Conservation (phyloP, 2,329 filamentous ascomycete species). For the Phialocephala sp. region DNA sequence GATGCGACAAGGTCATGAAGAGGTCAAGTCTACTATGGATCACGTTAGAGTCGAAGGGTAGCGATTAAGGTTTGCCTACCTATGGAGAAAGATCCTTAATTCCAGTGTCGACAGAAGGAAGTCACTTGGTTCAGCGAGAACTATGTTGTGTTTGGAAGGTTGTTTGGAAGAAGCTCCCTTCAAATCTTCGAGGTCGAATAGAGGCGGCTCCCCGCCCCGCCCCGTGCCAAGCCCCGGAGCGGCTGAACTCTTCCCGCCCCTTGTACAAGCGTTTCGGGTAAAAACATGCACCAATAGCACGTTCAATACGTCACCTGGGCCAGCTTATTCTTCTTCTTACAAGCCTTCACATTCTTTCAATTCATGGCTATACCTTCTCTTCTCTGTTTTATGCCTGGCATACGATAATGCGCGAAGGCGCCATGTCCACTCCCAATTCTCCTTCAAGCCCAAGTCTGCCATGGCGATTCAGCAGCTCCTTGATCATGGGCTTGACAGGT, state of each 20-base stretch:
- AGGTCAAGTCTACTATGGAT: not conserved
- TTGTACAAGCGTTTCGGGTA: conserved; percentile 1
- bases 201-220: not conserved
- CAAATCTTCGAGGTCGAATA: conserved; percentile 2
- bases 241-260: conserved; percentile 11
- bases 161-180: not conserved
- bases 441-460: conserved; percentile 49
- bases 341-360: conserved; percentile 25
- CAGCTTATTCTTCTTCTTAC: conserved; percentile 2
- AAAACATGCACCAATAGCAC: not conserved
- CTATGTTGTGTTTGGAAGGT: not conserved
- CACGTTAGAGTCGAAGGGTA: not conserved
- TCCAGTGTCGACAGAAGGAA: not conserved
- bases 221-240: conserved; percentile 11
- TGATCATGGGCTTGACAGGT: conserved; percentile 76
- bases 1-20: not conserved
- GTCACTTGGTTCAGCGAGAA: not conserved
- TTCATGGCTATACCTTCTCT: conserved; percentile 23
- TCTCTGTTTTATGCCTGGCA: conserved; percentile 26
- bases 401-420: conserved; percentile 29
- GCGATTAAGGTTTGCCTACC: not conserved
- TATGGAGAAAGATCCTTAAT: not conserved
- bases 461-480: conserved; percentile 76
- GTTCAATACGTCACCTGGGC: conserved; percentile 19
- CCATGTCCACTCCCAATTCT: conserved; percentile 29